Percentiles rank a stretch among this genome's conserved stretches.
phyloP scores from a whole-genome alignment of 805 yeast genomes.

The Cyberlindnera lachancei region DNA sequence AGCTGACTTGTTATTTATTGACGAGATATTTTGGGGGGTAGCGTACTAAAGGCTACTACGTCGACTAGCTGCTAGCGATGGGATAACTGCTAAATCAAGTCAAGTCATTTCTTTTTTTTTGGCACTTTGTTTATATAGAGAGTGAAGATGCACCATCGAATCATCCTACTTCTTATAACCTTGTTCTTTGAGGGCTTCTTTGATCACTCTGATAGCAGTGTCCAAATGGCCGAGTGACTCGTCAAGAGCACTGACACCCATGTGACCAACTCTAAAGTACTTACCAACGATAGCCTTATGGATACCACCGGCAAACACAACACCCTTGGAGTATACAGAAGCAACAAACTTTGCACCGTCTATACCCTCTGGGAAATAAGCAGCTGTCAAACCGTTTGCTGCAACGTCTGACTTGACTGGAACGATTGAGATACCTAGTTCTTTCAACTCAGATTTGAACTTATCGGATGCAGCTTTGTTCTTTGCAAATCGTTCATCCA shows the following conservation, averaged over 20 bases:
- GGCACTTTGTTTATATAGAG: too few relatives aligned
- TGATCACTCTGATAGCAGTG: slow-evolving; percentile 38
- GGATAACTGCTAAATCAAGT: too few relatives aligned
- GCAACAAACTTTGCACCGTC: slow-evolving; percentile 60
- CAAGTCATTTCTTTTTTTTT: too few relatives aligned
- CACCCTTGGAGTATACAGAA: slow-evolving; percentile 51
- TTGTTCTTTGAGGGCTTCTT: slow-evolving; percentile 33
- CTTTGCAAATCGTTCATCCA: slow-evolving; percentile 54
- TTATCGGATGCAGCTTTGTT: slow-evolving; percentile 56
- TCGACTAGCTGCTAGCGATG: too few relatives aligned
- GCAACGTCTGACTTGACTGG: slow-evolving; percentile 48
- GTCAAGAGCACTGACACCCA: slow-evolving; percentile 76
- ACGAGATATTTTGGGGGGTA: too few relatives aligned
- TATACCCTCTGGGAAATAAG: slow-evolving; percentile 71
- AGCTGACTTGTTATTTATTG: too few relatives aligned
- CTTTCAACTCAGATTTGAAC: slow-evolving; percentile 48
- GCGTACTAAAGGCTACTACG: too few relatives aligned
- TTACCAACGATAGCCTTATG: slow-evolving; percentile 71
- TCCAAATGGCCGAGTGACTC: slow-evolving; percentile 47
- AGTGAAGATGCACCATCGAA: too few relatives aligned
- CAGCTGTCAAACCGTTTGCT: slow-evolving; percentile 86
- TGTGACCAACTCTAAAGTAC: slow-evolving; percentile 92
- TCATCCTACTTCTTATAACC: too few relatives aligned
- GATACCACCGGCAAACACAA: slow-evolving; percentile 84
- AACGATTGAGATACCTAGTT: slow-evolving; percentile 62